Base-by-base conservation (phyloP, 768 basidiomycete genomes). In the Dioszegia hungarica region DNA sequence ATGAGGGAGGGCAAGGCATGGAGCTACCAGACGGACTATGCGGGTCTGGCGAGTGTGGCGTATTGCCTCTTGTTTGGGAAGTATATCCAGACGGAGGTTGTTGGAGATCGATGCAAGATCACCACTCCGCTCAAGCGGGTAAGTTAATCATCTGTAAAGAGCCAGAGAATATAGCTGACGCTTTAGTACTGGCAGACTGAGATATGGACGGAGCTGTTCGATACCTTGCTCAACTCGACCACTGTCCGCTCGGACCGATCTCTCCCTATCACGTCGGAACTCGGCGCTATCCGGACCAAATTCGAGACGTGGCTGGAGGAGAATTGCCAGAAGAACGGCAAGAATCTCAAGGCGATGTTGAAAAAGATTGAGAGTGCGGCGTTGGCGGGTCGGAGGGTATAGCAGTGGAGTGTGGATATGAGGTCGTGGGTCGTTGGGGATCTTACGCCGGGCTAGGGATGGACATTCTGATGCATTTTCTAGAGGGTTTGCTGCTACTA, bases 11-110 rank as follows among this genome's bases (percentile, higher is more conserved):
- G 83, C 24, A 79, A 81, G 46, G 83, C 89, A 3, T 99, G 94
- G 95, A 92, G 87, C 56, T 95, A 84, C 78, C 89, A 99, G 77
- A 85, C 90, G 2, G 95, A 99, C 75, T 99, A 99, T 76, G 90
- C 85, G 71, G 95, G 95, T n/a, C 83, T 98, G 19, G 91, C 90
- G 0, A 86, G 91, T 41, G 87, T 98, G 67, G 82, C 92, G 33
- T 95, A 90, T 77, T 95, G 90, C 79, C 86, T 98, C 85, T 82
- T 99, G 28, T 97, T 91, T 70, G 93, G 93, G 24, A 94, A 90
- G 77, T 94, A 97, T 78, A 89, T 99, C 75, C 86, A 91, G 70
- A 83, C 83, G 12, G 81, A 82, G 57, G 80, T 85, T 9, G 79
- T 86, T 14, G 59, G 47, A 8, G 51, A 41, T 9, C 46, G 57